Evolutionary conservation across 225 moss, liverwort and hornwort genomes (phyloP).

Genomic region (Pseudisothecium myosuroides): DNA sequence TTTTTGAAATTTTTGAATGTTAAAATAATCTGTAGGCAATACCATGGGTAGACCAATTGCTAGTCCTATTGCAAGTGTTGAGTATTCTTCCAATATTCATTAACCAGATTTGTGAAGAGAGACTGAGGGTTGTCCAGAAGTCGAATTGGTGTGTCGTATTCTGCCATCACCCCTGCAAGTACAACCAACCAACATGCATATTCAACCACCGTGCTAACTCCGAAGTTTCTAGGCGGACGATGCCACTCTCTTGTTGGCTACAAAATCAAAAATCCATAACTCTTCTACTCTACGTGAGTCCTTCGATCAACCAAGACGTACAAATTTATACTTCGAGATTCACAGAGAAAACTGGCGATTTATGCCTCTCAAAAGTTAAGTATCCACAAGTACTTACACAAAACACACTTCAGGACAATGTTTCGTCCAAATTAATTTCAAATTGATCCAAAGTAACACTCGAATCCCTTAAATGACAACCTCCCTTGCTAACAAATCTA

Average conservation of each 20-base stretch:
- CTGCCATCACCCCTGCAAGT: slow-evolving; percentile 15
- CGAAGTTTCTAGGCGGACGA: neutral
- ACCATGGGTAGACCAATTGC: neutral
- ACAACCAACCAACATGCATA: neutral
- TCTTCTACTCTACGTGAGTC: neutral
- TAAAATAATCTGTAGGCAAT: neutral
- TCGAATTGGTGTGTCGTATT: slow-evolving; percentile 11
- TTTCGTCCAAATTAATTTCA: too few relatives aligned
- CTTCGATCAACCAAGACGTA: neutral
- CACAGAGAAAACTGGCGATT: neutral
- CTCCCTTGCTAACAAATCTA: too few relatives aligned
- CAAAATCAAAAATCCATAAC: neutral
- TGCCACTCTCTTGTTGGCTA: neutral
- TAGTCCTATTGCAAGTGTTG: neutral
- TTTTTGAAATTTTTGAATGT: neutral
- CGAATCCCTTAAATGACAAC: too few relatives aligned
- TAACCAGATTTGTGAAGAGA: slow-evolving; percentile 22
- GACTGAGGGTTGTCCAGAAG: slow-evolving; percentile 13
- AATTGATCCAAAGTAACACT: too few relatives aligned
- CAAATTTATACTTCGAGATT: neutral
- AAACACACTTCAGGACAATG: too few relatives aligned
- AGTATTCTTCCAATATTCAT: slow-evolving; percentile 27
- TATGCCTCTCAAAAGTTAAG: neutral
- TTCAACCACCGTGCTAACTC: neutral
- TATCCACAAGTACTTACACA: neutral